Base-by-base conservation (phyloP, 2,329 filamentous ascomycete genomes). In the Trichothecium roseum region DNA sequence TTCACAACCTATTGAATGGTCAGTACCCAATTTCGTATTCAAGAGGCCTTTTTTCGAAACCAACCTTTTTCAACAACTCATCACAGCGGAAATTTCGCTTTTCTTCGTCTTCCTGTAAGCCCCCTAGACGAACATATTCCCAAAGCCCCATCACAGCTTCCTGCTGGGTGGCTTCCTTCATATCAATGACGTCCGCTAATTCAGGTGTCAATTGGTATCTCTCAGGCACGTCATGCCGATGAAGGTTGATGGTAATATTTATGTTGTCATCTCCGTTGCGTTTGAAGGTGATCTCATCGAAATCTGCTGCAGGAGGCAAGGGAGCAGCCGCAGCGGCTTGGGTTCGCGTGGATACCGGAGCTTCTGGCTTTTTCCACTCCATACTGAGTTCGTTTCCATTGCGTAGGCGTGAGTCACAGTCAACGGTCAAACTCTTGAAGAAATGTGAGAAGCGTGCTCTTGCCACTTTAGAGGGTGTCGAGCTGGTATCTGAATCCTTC, bases 61-160 rank as follows among this genome's bases (percentile, higher is more conserved):
- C 13, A 32, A 94, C 86, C 58, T 75, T 76, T 61, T 74, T 81
- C 35, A 98, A 58, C 32, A 80, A 70, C 30, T 88, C 81, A 52
- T 98, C 89, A 52, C 91, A 96, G 28, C 84, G 81, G 48, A 98
- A 89, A 41, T 84, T 83, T 42, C 91, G 76, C 64, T 91, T 91
- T 55, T 98, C 91, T 40, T 96, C 89, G 44, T 94, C 88, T 54
- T 95, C 89, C 55, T 94, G 86, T 32, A 98, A 66, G 14, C 81
- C 79, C 67, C 84, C 83, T 15, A 84, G 70, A 47, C 85, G 81
- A 45, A 94, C 84, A 51, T 98, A 98, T 54, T 95, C 88, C 86
- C 88, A 98, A 22, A 98, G 73, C 12, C 84, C 88, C 69, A 93
- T 84, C 18, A 94, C 78, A 6, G 88, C 82, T 42, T 91, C 87